Base-by-base conservation (phyloP, 805 yeast species). In the Cephaloascus fragrans region DNA sequence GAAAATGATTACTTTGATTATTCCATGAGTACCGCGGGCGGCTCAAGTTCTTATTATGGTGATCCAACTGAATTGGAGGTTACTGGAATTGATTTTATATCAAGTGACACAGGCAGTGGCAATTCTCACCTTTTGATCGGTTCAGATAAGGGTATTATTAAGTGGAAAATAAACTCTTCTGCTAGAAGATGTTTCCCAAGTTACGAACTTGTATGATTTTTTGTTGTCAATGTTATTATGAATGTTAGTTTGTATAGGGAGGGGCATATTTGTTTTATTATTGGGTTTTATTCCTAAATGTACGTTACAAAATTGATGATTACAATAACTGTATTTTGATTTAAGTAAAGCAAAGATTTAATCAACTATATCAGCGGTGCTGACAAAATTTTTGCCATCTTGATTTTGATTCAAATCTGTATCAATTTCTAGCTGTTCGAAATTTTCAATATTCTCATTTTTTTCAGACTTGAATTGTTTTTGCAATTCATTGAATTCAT, bases 141-240 rank as follows among this genome's bases (percentile, higher is more conserved):
- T 1, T 69, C 77, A 38, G 80, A 76, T 42, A 75, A 72, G 34
- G 94, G 94, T 1, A 61, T 85, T 17, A 65, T 79, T 35, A 66
- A 69, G 46, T 84, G 90, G 88, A 75, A 73, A 34, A 70, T 84
- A 36, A 83, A 82, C 48, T 68, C 75, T 14, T 71, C 78, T 71
- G 73, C 75, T 23, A 64, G 85, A 49, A 61, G 82, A 41, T 73
- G 80, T 41, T 75, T 75, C 45, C 80, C 83, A 2, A 67, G 79
- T 39, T 75, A 64, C 46, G 71, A 66, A 40, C 58, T 69, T 37
- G 62, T 69, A 40, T 71, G 48, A 57, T 18, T 32, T 33, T 18
- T n/a, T n/a, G n/a, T n/a, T n/a, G n/a, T n/a, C n/a, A n/a, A n/a
- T n/a, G n/a, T n/a, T n/a, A n/a, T n/a, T n/a, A n/a, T n/a, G n/a